Evolutionary conservation across 225 moss, liverwort and hornwort genomes (phyloP).

Genomic region (Neckera pumila): DNA sequence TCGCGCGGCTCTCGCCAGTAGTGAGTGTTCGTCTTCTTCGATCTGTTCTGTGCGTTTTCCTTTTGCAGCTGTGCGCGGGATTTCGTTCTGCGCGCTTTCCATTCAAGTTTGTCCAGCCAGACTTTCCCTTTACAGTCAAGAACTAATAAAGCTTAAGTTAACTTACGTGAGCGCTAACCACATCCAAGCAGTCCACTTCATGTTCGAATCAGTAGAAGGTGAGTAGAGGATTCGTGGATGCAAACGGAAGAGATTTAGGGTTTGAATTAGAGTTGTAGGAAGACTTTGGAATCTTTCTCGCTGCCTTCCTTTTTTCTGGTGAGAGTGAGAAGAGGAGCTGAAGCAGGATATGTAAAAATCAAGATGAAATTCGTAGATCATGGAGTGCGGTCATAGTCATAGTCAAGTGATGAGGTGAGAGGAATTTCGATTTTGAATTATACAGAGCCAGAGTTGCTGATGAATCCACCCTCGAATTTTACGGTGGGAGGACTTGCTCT

Average conservation of each 20-base stretch:
- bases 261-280: background rate
- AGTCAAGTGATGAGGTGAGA: background rate
- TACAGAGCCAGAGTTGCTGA: background rate
- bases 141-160: background rate
- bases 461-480: background rate
- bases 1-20: background rate
- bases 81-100: background rate
- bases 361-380: constrained; percentile 60
- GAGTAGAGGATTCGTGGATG: background rate
- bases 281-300: background rate
- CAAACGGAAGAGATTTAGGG: background rate
- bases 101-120: background rate
- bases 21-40: too few species aligned
- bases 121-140: background rate
- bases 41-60: background rate
- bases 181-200: background rate
- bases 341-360: background rate
- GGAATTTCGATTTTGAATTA: background rate
- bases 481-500: background rate
- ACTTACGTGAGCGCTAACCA: background rate
- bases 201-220: constrained; percentile 43
- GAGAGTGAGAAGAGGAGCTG: background rate
- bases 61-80: background rate
- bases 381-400: constrained; percentile 4
- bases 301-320: background rate